phyloP scores from a whole-genome alignment of 1,284 basidiomycete genomes.

The Boletus sp. region DNA sequence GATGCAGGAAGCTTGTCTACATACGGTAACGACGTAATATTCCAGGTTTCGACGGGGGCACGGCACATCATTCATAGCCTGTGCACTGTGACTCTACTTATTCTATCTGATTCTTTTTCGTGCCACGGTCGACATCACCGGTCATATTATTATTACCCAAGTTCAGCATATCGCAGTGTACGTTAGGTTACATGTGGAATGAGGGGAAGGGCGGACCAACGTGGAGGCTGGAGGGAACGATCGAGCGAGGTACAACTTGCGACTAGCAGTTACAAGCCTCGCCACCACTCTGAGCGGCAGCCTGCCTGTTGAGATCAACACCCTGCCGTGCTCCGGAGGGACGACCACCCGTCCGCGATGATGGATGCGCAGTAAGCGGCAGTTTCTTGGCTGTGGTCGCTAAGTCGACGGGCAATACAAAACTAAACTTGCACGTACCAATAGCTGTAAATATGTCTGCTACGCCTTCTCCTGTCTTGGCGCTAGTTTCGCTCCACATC shows the following conservation, averaged over 20 bases:
- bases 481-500: conserved; percentile 95
- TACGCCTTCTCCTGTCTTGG: conserved; percentile 91
- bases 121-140: conserved; percentile 10
- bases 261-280: conserved; percentile 74
- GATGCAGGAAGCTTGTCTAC: too few species aligned
- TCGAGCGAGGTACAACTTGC: conserved; percentile 2
- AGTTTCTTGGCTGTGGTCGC: conserved; percentile 68
- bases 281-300: conserved; percentile 42
- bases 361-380: conserved; percentile 66
- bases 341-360: conserved; percentile 52
- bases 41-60: too few species aligned
- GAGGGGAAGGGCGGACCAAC: conserved; percentile 13
- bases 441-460: conserved; percentile 86
- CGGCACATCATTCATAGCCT: too few species aligned
- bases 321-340: conserved; percentile 46
- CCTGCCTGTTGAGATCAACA: conserved; percentile 72
- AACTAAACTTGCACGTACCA: conserved; percentile 40
- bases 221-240: conserved; percentile 3
- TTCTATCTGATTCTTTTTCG: not conserved
- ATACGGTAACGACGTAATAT: too few species aligned
- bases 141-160: conserved; percentile 24
- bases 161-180: conserved; percentile 30
- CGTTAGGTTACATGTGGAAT: conserved; percentile 31
- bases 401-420: conserved; percentile 4
- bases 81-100: not conserved